Evolutionary conservation across 2,329 filamentous ascomycete genomes (phyloP).

Genomic region (Exophiala mesophila): DNA sequence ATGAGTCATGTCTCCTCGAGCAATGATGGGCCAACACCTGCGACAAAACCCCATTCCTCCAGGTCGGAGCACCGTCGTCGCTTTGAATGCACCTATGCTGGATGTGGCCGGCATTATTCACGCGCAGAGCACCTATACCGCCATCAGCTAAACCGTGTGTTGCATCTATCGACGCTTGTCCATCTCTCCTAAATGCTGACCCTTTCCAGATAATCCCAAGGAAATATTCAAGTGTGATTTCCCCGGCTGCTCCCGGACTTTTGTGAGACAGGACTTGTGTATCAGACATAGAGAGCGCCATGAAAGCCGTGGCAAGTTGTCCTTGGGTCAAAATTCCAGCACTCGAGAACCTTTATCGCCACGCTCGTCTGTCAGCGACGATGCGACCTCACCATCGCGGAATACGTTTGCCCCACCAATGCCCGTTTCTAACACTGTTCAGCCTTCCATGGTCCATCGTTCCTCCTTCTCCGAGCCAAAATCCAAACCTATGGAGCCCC

Average conservation of each 20-base stretch:
- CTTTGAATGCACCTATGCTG: conserved; percentile 76
- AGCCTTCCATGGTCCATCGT: conserved; percentile 6
- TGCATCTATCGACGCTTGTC: neutral
- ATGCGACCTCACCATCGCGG: conserved; percentile 9
- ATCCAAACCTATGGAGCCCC: conserved; percentile 8
- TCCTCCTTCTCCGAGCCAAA: conserved; percentile 13
- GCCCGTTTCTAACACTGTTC: conserved; percentile 4
- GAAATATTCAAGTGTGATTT: conserved; percentile 93
- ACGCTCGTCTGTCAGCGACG: conserved; percentile 15
- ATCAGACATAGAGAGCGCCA: conserved; percentile 77
- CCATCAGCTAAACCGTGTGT: conserved; percentile 82
- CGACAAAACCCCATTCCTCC: conserved; percentile 5
- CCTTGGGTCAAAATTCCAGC: conserved; percentile 13
- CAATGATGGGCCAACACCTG: neutral
- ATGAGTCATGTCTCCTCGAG: conserved; percentile 1
- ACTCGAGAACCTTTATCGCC: conserved; percentile 24
- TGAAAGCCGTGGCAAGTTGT: conserved; percentile 50
- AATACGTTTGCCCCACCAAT: conserved; percentile 15
- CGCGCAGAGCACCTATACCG: conserved; percentile 93
- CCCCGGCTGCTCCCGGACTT: conserved; percentile 80
- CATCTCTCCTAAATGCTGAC: conserved; percentile 1
- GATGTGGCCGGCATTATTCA: conserved; percentile 92
- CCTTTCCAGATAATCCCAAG: conserved; percentile 70
- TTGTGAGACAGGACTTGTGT: conserved; percentile 88
- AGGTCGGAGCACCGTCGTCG: conserved; percentile 15